Conservation (phyloP, 2,329 filamentous ascomycete genomes). For the Fusarium vanettenii region DNA sequence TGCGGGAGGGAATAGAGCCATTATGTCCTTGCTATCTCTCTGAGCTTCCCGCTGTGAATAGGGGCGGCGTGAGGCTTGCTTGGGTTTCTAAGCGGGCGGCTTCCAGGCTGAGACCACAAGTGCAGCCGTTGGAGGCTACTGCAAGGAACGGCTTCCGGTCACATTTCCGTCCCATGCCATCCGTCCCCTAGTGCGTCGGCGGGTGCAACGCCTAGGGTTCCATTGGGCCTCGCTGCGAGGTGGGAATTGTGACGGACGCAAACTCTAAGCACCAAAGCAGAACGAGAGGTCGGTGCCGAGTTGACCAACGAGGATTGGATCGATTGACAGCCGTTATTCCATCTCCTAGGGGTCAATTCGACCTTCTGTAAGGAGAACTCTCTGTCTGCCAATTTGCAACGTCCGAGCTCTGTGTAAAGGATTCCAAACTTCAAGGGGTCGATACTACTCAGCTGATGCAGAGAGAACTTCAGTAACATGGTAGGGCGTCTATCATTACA, state of each 20-base stretch:
- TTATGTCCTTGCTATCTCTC: conserved; percentile 3
- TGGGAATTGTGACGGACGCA: conserved; percentile 12
- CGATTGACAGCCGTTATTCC: conserved; percentile 15
- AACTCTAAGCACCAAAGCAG: conserved; percentile 36
- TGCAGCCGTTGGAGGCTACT: conserved; percentile 37
- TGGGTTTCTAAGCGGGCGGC: conserved; percentile 15
- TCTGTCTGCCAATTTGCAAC: background rate
- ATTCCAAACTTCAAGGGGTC: background rate
- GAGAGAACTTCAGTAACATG: background rate
- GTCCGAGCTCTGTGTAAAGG: background rate
- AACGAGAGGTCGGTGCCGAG: conserved; percentile 1
- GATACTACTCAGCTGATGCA: conserved; percentile 1
- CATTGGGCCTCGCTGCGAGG: conserved; percentile 19
- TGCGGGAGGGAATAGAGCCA: conserved; percentile 1
- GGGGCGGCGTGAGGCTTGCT: conserved; percentile 15
- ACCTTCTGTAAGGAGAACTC: background rate
- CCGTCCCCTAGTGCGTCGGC: conserved; percentile 22
- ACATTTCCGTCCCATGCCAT: conserved; percentile 33
- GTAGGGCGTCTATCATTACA: background rate
- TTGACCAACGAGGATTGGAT: conserved; percentile 23
- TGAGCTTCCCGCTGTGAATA: conserved; percentile 13
- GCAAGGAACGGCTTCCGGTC: conserved; percentile 33
- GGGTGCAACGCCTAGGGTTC: conserved; percentile 17
- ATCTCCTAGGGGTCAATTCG: background rate
- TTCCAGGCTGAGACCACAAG: conserved; percentile 26